These are phyloP conservation scores for Cucurbita maxima DNA, from an alignment of 306 rosid genomes.

Conservation along the genomic window DNA sequence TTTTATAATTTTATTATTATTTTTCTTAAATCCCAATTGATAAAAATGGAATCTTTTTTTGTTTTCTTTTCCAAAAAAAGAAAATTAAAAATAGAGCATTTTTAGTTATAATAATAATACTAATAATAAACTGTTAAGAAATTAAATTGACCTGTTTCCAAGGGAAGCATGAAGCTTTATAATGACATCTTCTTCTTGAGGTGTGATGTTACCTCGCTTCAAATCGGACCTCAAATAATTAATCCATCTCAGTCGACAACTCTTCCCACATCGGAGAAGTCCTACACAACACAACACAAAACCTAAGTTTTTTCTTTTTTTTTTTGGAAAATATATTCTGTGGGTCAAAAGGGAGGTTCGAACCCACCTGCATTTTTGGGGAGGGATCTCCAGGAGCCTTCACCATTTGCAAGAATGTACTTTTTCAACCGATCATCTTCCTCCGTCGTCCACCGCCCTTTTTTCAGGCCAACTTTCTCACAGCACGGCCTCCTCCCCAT, in stretches of 20 bases:
- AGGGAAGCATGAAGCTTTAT: background rate
- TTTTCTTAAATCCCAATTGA: too few species aligned
- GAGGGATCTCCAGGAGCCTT: conserved; percentile 82
- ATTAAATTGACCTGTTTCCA: conserved; percentile 11
- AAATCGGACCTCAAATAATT: background rate
- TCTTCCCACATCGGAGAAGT: conserved; percentile 72
- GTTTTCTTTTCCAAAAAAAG: too few species aligned
- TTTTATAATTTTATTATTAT: too few species aligned
- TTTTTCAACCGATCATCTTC: conserved; percentile 50
- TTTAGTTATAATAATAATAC: too few species aligned
- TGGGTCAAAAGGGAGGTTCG: background rate
- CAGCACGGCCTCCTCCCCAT: conserved; percentile 95
- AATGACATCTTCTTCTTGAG: background rate
- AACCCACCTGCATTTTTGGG: conserved; percentile 68
- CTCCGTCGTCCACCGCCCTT: conserved; percentile 69
- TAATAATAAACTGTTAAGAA: background rate
- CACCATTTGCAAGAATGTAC: conserved; percentile 55
- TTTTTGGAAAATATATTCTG: background rate
- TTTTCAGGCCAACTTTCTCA: conserved; percentile 69
- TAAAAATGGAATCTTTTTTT: too few species aligned
- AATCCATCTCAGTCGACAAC: background rate
- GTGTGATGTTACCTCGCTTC: background rate
- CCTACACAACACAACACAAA: background rate
- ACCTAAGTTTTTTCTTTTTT: background rate
- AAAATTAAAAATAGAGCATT: too few species aligned